Evolutionary conservation across 2,329 filamentous ascomycete species (phyloP).

Genomic region (Phaeophleospora eucalypticola): DNA sequence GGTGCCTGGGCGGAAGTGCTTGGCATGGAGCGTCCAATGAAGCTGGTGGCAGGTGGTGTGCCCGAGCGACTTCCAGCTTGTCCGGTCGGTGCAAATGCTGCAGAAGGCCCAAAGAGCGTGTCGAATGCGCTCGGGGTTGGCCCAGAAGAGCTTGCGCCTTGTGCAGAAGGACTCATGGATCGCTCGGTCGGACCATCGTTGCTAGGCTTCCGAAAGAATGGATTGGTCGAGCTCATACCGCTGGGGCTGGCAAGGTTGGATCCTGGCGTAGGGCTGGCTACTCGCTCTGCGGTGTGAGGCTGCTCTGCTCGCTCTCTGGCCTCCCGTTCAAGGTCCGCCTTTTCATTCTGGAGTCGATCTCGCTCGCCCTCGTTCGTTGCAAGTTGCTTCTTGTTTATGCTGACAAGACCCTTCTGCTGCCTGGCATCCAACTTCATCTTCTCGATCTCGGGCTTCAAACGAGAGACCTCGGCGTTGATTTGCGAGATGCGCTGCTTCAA

Average conservation of each 20-base stretch:
- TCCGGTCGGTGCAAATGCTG: slow-evolving; percentile 36
- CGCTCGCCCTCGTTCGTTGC: slow-evolving; percentile 82
- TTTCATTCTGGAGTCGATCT: slow-evolving; percentile 80
- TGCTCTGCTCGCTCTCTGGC: slow-evolving; percentile 22
- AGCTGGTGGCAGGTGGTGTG: slow-evolving; percentile 32
- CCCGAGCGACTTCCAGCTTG: slow-evolving; percentile 24
- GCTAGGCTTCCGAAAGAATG: slow-evolving; percentile 72
- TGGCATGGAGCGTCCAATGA: slow-evolving; percentile 22
- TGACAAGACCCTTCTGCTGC: slow-evolving; percentile 92
- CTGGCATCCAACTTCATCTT: slow-evolving; percentile 88
- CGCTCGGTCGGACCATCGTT: slow-evolving; percentile 21
- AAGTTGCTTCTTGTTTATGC: slow-evolving; percentile 98
- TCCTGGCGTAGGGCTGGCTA: slow-evolving; percentile 13
- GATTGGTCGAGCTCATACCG: slow-evolving; percentile 66
- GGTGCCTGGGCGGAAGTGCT: slow-evolving; percentile 10
- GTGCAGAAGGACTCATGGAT: slow-evolving; percentile 22
- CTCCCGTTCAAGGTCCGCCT: slow-evolving; percentile 63
- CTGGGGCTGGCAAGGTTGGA: slow-evolving; percentile 23
- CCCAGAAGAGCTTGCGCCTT: slow-evolving; percentile 11
- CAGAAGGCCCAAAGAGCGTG: slow-evolving; percentile 37
- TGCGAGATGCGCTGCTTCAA: slow-evolving; percentile 84
- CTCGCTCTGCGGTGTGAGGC: slow-evolving; percentile 15
- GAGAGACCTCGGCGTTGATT: slow-evolving; percentile 75
- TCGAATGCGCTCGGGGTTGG: slow-evolving; percentile 36
- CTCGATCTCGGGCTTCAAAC: slow-evolving; percentile 85